Evolutionary conservation across 1,284 basidiomycete species (phyloP).

Genomic region (Puccinia coronata): DNA sequence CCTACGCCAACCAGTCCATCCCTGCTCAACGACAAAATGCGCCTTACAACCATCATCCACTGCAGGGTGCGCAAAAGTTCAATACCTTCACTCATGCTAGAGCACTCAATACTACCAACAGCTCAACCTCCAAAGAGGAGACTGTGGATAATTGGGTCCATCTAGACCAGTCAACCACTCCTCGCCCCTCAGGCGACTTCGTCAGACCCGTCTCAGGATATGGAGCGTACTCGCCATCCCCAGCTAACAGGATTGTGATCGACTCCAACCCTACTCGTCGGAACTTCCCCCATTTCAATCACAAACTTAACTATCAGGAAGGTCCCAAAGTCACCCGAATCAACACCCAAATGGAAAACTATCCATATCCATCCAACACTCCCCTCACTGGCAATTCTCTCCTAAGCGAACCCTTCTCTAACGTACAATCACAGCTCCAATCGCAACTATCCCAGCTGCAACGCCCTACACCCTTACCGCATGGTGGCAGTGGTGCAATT

Average conservation of each 20-base stretch:
- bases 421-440: too few species aligned
- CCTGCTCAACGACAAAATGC: background rate
- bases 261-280: background rate
- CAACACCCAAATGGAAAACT: background rate
- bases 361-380: background rate
- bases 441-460: background rate
- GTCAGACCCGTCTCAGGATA: background rate
- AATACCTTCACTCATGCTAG: background rate
- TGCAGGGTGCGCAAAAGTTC: background rate
- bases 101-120: background rate
- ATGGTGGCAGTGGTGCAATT: background rate
- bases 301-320: background rate
- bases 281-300: constrained; percentile 11
- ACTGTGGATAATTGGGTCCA: background rate
- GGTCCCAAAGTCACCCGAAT: background rate
- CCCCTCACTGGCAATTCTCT: background rate
- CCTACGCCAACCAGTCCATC: background rate
- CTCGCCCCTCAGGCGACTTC: background rate
- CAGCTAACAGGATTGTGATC: constrained; percentile 2
- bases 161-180: background rate
- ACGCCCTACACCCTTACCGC: background rate
- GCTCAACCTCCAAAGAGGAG: background rate
- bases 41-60: background rate
- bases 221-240: background rate
- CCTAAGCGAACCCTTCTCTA: background rate